Evolutionary conservation across 2,329 filamentous ascomycete genomes (phyloP).

Genomic region (Penicillium sp.): DNA sequence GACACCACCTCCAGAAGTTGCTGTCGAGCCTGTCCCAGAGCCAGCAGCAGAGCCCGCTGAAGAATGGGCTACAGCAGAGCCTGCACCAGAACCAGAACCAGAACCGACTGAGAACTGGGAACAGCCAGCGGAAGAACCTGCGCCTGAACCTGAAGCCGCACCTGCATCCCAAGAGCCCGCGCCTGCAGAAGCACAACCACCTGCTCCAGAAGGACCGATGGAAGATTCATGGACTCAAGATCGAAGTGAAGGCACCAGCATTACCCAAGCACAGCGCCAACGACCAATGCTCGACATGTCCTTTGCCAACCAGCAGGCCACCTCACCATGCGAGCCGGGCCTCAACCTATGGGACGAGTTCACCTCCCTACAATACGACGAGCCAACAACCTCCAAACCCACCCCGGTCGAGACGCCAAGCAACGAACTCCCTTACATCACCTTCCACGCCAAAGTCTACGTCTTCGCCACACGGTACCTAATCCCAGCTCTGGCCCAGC

Average conservation of each 20-base stretch:
- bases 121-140: not conserved
- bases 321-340: slow-evolving; percentile 30
- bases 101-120: slow-evolving; percentile 1
- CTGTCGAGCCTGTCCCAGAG: not conserved
- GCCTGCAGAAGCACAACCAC: not conserved
- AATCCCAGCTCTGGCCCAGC: slow-evolving; percentile 40
- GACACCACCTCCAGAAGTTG: slow-evolving; percentile 34
- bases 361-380: slow-evolving; percentile 36
- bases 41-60: slow-evolving; percentile 9
- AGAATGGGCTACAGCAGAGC: not conserved
- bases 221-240: slow-evolving; percentile 10
- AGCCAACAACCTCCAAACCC: slow-evolving; percentile 10
- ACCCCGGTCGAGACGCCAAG: slow-evolving; percentile 7
- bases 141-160: not conserved
- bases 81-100: slow-evolving; percentile 1
- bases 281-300: slow-evolving; percentile 37
- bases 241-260: not conserved
- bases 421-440: slow-evolving; percentile 37
- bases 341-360: slow-evolving; percentile 43
- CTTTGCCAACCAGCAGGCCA: slow-evolving; percentile 36
- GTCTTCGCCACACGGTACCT: slow-evolving; percentile 44
- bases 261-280: slow-evolving; percentile 1
- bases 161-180: slow-evolving; percentile 1
- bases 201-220: not conserved
- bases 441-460: slow-evolving; percentile 46